These are phyloP conservation scores for Begonia peltatifolia DNA, from an alignment of 306 rosid genomes.

Conservation along the genomic window DNA sequence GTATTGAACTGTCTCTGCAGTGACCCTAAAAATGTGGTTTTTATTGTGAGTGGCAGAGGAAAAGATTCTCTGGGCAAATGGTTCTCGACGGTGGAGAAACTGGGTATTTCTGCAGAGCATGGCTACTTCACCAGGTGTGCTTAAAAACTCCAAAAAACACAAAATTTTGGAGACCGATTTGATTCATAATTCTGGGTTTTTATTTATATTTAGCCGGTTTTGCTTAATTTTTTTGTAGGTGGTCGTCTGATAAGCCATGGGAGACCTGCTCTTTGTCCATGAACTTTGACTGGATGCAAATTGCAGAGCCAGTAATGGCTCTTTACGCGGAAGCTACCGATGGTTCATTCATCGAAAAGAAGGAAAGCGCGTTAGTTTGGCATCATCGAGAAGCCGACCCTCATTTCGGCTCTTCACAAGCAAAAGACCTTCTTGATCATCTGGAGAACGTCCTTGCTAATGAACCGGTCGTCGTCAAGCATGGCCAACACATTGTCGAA, in stretches of 20 bases:
- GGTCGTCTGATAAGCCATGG: constrained; percentile 49
- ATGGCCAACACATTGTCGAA: constrained; percentile 78
- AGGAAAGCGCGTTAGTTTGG: constrained; percentile 85
- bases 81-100: constrained; percentile 52
- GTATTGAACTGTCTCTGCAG: constrained; percentile 46
- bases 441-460: constrained; percentile 65
- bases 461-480: constrained; percentile 56
- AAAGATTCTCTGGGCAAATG: constrained; percentile 50
- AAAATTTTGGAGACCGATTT: neutral
- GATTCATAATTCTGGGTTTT: neutral
- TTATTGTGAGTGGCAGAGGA: constrained; percentile 77
- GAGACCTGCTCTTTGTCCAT: constrained; percentile 42
- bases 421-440: constrained; percentile 64
- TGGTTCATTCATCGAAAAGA: constrained; percentile 63
- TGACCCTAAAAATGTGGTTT: constrained; percentile 61
- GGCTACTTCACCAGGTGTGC: constrained; percentile 71
- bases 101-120: constrained; percentile 88
- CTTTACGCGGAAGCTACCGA: constrained; percentile 65
- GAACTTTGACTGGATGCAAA: constrained; percentile 65
- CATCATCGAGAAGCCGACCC: constrained; percentile 89
- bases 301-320: constrained; percentile 67
- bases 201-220: neutral
- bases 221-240: constrained; percentile 27
- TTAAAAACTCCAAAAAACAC: neutral
- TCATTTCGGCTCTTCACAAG: constrained; percentile 79